Percentiles rank a stretch among this genome's conserved stretches.
These are phyloP conservation scores for Metschnikowia similis DNA, from an alignment of 805 yeast species.

Conservation along the genomic window DNA sequence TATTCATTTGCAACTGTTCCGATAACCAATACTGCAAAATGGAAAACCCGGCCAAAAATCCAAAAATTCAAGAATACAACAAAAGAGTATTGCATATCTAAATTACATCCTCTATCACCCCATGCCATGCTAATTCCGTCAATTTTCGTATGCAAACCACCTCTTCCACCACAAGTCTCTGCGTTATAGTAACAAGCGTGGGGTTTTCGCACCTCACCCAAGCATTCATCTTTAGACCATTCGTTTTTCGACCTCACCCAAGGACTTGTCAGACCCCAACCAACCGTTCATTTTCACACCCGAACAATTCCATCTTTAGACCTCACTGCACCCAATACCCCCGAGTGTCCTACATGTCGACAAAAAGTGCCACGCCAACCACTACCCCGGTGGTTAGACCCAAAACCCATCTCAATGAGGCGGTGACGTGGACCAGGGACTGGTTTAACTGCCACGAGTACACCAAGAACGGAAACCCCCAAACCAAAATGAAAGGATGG, in stretches of 20 bases:
- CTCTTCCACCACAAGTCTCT: too few relatives aligned
- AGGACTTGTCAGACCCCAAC: too few relatives aligned
- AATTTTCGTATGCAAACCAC: too few relatives aligned
- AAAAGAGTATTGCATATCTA: not conserved
- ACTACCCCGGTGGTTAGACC: slow-evolving; percentile 20
- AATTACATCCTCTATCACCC: too few relatives aligned
- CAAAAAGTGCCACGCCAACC: slow-evolving; percentile 18
- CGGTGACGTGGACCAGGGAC: slow-evolving; percentile 36
- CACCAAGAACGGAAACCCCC: slow-evolving; percentile 5
- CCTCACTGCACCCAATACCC: not conserved
- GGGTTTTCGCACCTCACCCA: not conserved
- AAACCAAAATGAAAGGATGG: slow-evolving; percentile 36
- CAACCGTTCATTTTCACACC: too few relatives aligned
- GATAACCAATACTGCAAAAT: not conserved
- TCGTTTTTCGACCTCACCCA: too few relatives aligned
- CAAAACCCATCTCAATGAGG: slow-evolving; percentile 13
- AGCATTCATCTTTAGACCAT: not conserved
- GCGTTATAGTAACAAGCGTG: too few relatives aligned
- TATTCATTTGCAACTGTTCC: not conserved
- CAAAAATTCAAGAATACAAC: not conserved
- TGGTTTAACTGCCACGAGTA: slow-evolving; percentile 31
- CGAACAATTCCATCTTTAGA: not conserved
- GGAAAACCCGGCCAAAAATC: not conserved
- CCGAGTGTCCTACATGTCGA: slow-evolving; percentile 7
- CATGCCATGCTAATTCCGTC: too few relatives aligned